Conservation (phyloP, 225 moss, liverwort and hornwort genomes). For the Marchantia paleacea region DNA sequence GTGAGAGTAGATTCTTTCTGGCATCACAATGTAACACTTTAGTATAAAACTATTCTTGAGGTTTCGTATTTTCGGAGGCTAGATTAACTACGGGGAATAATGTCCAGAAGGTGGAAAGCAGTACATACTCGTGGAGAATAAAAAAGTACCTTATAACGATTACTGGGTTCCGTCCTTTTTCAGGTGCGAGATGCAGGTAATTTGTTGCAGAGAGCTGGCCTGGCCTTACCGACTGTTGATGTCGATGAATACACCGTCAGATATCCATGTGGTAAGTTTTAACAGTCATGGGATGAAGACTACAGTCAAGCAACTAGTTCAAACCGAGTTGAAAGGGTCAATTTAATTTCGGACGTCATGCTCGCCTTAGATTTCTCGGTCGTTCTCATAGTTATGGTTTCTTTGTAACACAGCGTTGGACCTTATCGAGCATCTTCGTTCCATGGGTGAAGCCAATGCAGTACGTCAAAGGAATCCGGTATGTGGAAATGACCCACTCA, state of each 20-base stretch:
- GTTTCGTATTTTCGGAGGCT: too few species aligned
- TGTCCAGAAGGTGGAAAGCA: too few species aligned
- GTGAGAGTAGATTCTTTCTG: too few species aligned
- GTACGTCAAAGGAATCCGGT: constrained; percentile 80
- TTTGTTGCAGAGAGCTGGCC: constrained; percentile 86
- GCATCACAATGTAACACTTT: too few species aligned
- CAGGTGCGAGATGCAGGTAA: constrained; percentile 98
- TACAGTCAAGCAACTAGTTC: neutral
- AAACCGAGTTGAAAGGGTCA: neutral
- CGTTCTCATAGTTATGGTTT: neutral
- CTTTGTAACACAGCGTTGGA: constrained; percentile 62
- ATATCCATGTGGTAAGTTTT: constrained; percentile 71
- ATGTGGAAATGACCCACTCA: constrained; percentile 11
- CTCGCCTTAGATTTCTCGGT: neutral
- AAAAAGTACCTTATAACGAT: neutral
- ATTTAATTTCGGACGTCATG: neutral
- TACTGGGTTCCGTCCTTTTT: neutral
- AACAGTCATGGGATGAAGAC: neutral
- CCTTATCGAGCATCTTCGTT: constrained; percentile 86
- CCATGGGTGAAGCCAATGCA: constrained; percentile 94
- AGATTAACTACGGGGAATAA: too few species aligned
- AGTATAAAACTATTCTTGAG: too few species aligned
- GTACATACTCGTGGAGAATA: too few species aligned
- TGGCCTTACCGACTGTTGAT: constrained; percentile 91
- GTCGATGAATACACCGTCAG: constrained; percentile 88